Base-by-base conservation (phyloP, 2,329 filamentous ascomycete genomes). In the Nemania abortiva region DNA sequence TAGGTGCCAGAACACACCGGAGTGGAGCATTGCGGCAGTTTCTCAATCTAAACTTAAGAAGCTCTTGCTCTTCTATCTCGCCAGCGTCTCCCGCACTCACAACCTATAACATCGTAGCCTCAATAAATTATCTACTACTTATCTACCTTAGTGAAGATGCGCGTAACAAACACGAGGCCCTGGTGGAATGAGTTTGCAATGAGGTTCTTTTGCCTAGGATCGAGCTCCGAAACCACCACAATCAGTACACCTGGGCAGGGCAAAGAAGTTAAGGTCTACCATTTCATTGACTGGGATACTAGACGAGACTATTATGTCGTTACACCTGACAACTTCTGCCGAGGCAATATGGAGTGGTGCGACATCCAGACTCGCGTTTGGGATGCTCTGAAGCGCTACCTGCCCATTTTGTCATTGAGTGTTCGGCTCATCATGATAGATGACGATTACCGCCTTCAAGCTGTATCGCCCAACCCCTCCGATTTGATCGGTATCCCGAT, bases 131-230 rank as follows among this genome's bases (percentile, higher is more conserved):
- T 45, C 42, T 45, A n/a, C 6, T 45, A 45, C 42, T 11, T n/a
- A n/a, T n/a, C 5, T 4, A 34, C 9, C 29, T 22, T 45, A 13
- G 24, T 18, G 1, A 54, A 54, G 15, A 63, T 63, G 60, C 50
- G 50, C n/a, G 52, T 27, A 11, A 63, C 60, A 18, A 63, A 63
- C n/a, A 63, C 50, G 22, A 47, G 55, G 27, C 60, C 60, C 2
- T 63, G 50, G 60, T 55, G 50, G 60, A 47, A 55, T 9, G 60
- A 62, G 20, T 53, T 62, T 20, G n/a, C n/a, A 1, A 52, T 45
- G n/a, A 61, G 31, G 20, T 20, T 63, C 37, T 37, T 22, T 6
- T 63, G 24, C 20, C 15, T 24, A 37, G 27, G 5, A 22, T 15
- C 34, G 9, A 1, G 37, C 42, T 34, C 2, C 20, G 18, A 34